Evolutionary conservation across 2,329 filamentous ascomycete genomes (phyloP), one percentile per base, ranked within the genome.

Genomic region (Trichoderma aggressivum): DNA sequence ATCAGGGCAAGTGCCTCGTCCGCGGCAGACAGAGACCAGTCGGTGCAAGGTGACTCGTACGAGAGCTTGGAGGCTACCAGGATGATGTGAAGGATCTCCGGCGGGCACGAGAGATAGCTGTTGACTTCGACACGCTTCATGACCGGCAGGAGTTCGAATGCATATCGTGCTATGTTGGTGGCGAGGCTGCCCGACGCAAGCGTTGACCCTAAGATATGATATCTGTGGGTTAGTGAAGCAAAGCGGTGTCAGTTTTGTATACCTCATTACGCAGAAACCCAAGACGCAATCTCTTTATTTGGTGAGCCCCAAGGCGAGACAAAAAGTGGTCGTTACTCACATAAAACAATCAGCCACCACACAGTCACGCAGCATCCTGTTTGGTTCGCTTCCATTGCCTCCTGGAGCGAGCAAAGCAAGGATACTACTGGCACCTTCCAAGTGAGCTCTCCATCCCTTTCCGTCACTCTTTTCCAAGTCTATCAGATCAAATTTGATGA

Each of bases 401-500:
- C 34, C 60, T 24, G 61, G 67, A n/a, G 28, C 78, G 6, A 83
- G 75, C 14, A 82, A 74, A 50, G 80, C 78, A 73, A 83, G 77
- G 32, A 86, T 81, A 70, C 78, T 81, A 65, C 82, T 82, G 26
- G 84, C 84, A 7, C 83, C 84, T 36, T 82, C 80, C 58, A 86
- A 79, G 74, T 86, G 85, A 56, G 81, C 77, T 73, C 81, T 81
- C 85, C 85, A 86, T 70, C 80, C 79, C 69, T 79, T 81, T 7
- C 80, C 79, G 24, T 79, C 80, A 26, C 79, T 79, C 71, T 80
- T 81, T 14, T 84, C 83, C 12, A 85, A 76, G 72, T 86, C 84
- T 59, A 86, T 84, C n/a, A 86, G 78, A 64, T 86, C 80, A 72
- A 86, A 85, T 72, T 85, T 85, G 76, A 86, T 80, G 70, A 86